Percentiles rank a stretch among this genome's conserved stretches.
Evolutionary conservation across 192 early-diverging fungal genomes (phyloP).

Genomic region (Gonapodya sp.): DNA sequence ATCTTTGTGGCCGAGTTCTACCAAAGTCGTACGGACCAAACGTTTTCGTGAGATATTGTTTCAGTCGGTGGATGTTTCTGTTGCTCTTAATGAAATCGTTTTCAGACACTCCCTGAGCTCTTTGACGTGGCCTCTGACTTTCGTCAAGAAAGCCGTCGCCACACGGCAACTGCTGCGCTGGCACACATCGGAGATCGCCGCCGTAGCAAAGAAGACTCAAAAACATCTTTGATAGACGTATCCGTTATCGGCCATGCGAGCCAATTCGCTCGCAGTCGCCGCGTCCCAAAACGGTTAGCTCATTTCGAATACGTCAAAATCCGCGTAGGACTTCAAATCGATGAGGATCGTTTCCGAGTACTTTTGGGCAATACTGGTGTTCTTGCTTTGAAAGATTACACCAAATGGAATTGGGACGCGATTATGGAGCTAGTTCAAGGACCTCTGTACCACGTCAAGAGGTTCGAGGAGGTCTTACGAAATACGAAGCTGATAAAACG

Average conservation of each 20-base stretch:
- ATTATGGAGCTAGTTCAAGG: constrained; percentile 68
- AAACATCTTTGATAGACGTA: constrained; percentile 23
- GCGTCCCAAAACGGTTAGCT: constrained; percentile 16
- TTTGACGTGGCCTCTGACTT: constrained; percentile 69
- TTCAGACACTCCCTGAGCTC: constrained; percentile 58
- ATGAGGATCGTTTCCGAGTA: constrained; percentile 57
- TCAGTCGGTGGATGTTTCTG: too few species aligned
- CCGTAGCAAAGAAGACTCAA: constrained; percentile 28
- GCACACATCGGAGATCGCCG: constrained; percentile 60
- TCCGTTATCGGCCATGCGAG: not conserved
- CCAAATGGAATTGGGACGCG: constrained; percentile 71
- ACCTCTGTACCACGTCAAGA: constrained; percentile 56
- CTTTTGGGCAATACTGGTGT: constrained; percentile 64
- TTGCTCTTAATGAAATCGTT: constrained; percentile 10
- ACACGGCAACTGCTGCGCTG: constrained; percentile 63
- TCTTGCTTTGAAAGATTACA: constrained; percentile 56
- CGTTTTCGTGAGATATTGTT: constrained; percentile 34
- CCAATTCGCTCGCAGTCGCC: not conserved
- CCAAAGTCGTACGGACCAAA: constrained; percentile 39
- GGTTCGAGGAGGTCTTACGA: constrained; percentile 65
- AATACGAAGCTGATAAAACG: constrained; percentile 63
- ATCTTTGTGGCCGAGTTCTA: constrained; percentile 56
- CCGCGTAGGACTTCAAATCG: constrained; percentile 51
- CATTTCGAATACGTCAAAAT: constrained; percentile 46
- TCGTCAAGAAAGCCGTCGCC: constrained; percentile 59